Percentiles rank a stretch among this genome's conserved stretches.
Evolutionary conservation across 192 early-diverging fungal genomes (phyloP).

Genomic region (Chytriomyces sp.): DNA sequence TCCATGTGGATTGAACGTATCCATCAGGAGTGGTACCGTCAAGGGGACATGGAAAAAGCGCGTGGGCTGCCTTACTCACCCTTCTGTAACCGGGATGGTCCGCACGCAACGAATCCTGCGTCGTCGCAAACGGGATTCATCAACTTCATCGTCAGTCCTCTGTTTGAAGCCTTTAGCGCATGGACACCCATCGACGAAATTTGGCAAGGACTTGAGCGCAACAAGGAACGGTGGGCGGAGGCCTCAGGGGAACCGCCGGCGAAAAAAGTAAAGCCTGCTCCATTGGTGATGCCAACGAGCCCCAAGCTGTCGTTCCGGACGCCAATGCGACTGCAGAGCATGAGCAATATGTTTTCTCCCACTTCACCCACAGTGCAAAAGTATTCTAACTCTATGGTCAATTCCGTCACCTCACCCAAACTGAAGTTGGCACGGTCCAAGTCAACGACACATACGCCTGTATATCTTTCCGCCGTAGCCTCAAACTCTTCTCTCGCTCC

Average conservation of each 20-base stretch:
- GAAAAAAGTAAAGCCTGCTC: conserved; percentile 1
- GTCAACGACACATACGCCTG: conserved; percentile 16
- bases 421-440: conserved; percentile 23
- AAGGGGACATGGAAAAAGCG: conserved; percentile 55
- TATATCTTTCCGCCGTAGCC: background rate
- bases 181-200: conserved; percentile 44
- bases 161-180: conserved; percentile 49
- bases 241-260: background rate
- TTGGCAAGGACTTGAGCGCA: conserved; percentile 37
- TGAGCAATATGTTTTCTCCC: background rate
- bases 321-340: background rate
- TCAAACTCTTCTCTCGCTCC: background rate
- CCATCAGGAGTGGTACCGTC: conserved; percentile 54
- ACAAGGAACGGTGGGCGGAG: conserved; percentile 27
- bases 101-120: conserved; percentile 33
- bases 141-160: conserved; percentile 57
- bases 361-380: background rate
- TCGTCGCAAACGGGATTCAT: conserved; percentile 55
- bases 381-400: background rate
- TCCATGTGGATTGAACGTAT: conserved; percentile 55
- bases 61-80: conserved; percentile 61
- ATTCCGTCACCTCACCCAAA: background rate
- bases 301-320: background rate
- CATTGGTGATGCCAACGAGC: background rate
- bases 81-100: conserved; percentile 57